These are phyloP conservation scores for Onygenales sp. DNA, from an alignment of 2,329 filamentous ascomycete species.

Conservation along the genomic window DNA sequence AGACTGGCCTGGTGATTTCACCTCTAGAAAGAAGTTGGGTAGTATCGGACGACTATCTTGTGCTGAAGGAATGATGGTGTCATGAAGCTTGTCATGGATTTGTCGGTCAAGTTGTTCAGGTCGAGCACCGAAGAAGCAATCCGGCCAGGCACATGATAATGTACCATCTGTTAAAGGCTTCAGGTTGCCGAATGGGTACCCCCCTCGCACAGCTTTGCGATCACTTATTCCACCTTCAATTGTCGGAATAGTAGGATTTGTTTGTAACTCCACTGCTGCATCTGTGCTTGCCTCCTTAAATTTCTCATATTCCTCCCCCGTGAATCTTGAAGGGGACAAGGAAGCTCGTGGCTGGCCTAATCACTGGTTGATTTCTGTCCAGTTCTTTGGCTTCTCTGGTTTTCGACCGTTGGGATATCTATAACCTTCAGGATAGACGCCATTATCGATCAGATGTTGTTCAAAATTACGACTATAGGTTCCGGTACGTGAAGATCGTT, in stretches of 20 bases:
- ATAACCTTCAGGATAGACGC: slow-evolving; percentile 20
- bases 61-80: slow-evolving; percentile 1
- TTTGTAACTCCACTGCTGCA: slow-evolving; percentile 27
- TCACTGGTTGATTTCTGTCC: slow-evolving; percentile 18
- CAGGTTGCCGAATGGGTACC: slow-evolving; percentile 27
- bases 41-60: slow-evolving; percentile 18
- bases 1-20: slow-evolving; percentile 26
- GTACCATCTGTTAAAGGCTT: slow-evolving; percentile 23
- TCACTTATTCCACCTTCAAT: slow-evolving; percentile 10
- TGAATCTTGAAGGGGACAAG: slow-evolving; percentile 28
- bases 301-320: slow-evolving; percentile 17
- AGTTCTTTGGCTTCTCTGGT: slow-evolving; percentile 21
- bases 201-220: slow-evolving; percentile 14
- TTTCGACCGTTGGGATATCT: slow-evolving; percentile 14
- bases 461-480: slow-evolving; percentile 27
- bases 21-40: slow-evolving; percentile 37
- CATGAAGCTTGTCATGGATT: not conserved
- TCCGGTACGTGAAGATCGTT: too few relatives aligned
- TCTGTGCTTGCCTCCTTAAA: slow-evolving; percentile 20
- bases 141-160: slow-evolving; percentile 6
- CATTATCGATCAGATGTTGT: slow-evolving; percentile 27
- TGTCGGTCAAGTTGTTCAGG: not conserved
- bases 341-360: slow-evolving; percentile 20
- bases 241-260: slow-evolving; percentile 23
- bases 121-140: not conserved